Evolutionary conservation across 1,284 basidiomycete genomes (phyloP), one percentile per base, ranked within the genome.

Genomic region (Tilletiopsis washingtonensis): DNA sequence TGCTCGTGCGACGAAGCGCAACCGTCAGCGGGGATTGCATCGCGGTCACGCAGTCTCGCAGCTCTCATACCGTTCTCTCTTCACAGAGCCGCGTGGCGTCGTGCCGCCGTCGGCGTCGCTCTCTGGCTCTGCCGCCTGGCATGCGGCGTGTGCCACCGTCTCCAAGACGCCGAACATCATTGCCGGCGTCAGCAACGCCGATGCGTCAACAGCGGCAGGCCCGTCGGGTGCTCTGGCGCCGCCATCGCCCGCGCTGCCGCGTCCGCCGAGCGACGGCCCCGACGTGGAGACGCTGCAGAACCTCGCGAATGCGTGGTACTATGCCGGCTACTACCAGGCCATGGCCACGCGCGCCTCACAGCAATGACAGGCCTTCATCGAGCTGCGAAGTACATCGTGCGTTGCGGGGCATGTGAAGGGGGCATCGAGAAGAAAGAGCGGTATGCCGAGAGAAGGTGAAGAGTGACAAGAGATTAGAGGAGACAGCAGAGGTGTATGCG

Each of bases 241-340:
- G n/a, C n/a, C n/a, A n/a, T n/a, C n/a, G n/a, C n/a, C n/a, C n/a
- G n/a, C n/a, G n/a, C n/a, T n/a, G n/a, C n/a, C n/a, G n/a, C n/a
- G n/a, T n/a, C n/a, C n/a, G n/a, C n/a, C n/a, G n/a, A n/a, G n/a
- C n/a, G 14, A 23, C 20, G 15, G 41, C 20, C n/a, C 20, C 19
- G 36, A 24, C 24, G 40, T 34, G 27, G 37, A 52, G 24, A 29
- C 36, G 5, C 11, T 53, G 23, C 51, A 53, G 17, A 41, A 43
- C 20, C 19, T 53, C 24, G 43, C 42, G 7, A 43, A 40, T 24
- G 36, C 51, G 27, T 53, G 51, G 51, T 53, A 53, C 38, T 53
- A 52, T 51, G 51, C 51, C 3, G 51, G 51, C n/a, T 53, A 53
- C 40, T 53, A 51, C 20, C 46, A 47, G 6, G 46, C 46, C n/a